A percentile compares a stretch with the other conserved stretches of the same genome.
phyloP scores from a whole-genome alignment of 192 early-diverging fungal species.

The Coemansia sp. region DNA sequence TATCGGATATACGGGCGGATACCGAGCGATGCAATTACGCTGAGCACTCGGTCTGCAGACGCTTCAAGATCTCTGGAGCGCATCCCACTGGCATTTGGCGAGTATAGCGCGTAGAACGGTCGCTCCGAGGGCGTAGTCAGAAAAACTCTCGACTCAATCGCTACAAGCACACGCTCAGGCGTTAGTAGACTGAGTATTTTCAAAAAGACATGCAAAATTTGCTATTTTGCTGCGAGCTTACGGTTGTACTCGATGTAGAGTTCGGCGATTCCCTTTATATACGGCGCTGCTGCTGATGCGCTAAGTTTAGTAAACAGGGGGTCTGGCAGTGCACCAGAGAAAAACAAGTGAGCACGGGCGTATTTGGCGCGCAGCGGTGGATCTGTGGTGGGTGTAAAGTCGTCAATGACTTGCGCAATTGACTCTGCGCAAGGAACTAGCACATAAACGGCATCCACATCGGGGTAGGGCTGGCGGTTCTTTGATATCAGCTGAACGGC shows the following conservation, averaged over 20 bases:
- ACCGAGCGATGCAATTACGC: constrained; percentile 41
- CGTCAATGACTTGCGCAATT: constrained; percentile 41
- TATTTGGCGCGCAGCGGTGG: constrained; percentile 17
- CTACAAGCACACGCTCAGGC: constrained; percentile 14
- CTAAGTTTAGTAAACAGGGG: constrained; percentile 34
- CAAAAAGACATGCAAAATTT: background rate
- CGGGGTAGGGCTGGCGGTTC: constrained; percentile 44
- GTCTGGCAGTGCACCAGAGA: constrained; percentile 48
- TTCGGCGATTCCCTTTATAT: constrained; percentile 38
- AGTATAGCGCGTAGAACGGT: constrained; percentile 53
- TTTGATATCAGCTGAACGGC: constrained; percentile 48
- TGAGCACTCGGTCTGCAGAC: constrained; percentile 44
- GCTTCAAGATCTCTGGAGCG: constrained; percentile 39
- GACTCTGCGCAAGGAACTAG: constrained; percentile 47
- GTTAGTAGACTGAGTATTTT: background rate
- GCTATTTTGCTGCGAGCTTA: constrained; percentile 10
- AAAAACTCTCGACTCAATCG: constrained; percentile 52
- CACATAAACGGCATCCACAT: constrained; percentile 54
- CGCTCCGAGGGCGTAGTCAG: constrained; percentile 49
- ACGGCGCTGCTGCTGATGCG: constrained; percentile 37
- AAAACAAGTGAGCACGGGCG: constrained; percentile 47
- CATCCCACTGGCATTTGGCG: constrained; percentile 30
- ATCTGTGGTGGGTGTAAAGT: constrained; percentile 19
- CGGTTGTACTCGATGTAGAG: constrained; percentile 54
- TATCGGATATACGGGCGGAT: constrained; percentile 43